Base-by-base conservation (phyloP, 2,329 filamentous ascomycete genomes). In the Aspergillus sp. region DNA sequence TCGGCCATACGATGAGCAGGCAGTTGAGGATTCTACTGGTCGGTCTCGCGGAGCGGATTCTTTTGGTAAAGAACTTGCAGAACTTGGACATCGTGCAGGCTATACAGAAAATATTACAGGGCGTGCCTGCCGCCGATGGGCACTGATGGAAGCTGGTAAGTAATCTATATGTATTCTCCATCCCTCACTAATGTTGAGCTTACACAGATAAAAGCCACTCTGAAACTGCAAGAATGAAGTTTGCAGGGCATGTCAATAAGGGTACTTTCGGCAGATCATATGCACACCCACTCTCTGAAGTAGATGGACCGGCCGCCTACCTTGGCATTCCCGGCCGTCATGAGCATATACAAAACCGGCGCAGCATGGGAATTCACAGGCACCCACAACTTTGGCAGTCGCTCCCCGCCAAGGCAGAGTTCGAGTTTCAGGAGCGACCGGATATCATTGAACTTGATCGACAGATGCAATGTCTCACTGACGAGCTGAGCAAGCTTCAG, bases 301-400 rank as follows among this genome's bases (percentile, higher is more conserved):
- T 67, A 49, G 25, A 67, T 63, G 19, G 60, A 15, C 65, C 38
- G 17, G 62, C 50, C 30, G 61, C 41, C 21, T 67, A 63, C 38
- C 56, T 68, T 19, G 50, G 61, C 51, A 63, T 68, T 55, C 15
- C 53, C 13, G 51, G 41, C 48, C 36, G 56, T 19, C 2, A 64
- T 50, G 50, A 62, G 28, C 48, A 67, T 63, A 68, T 67, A 50
- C 5, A 67, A 56, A 68, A 67, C 55, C 45, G 32, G 28, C 55
- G 56, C 10, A 63, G 60, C 25, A 68, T 68, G 32, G 61, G 57
- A 38, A 62, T 65, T 25, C 32, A 68, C 55, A 36, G 45, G 5
- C 52, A 62, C 55, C 54, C 50, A 57, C 21, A 54, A 17, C 43
- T 65, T 36, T 66, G 15, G 28, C 45, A 67, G 38, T 62, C 49